Evolutionary conservation across 495 filamentous ascomycete species (phyloP), one percentile per base, ranked within the genome.

Genomic region (Trichoderma reesei): DNA sequence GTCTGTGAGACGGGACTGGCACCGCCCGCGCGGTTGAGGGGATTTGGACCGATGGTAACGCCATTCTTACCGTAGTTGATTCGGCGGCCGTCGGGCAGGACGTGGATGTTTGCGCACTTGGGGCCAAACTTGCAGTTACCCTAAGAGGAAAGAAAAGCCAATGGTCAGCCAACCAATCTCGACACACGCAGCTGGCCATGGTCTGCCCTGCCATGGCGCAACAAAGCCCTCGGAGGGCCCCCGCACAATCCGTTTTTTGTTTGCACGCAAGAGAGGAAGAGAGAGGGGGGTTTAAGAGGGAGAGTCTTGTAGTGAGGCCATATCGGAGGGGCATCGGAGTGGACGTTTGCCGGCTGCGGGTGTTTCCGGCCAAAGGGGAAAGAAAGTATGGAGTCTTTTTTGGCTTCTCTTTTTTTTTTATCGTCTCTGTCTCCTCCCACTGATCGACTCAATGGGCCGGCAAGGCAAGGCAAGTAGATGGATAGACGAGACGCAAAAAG

Each of bases 51-150:
- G 59, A 81, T 78, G 56, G 77, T 80, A 66, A 83, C 77, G 67
- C 80, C 80, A 64, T 79, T 80, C 69, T 80, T 82, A 67, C 81
- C 74, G 67, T 84, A 84, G 75, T 96, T 96, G 67, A 98, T 89
- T 70, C 91, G 83, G 68, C 90, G 89, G 59, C 94, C 94, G 75
- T 98, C 91, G 38, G 94, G 91, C 46, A 96, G 85, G 69, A 98
- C 89, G 74, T 98, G 94, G 65, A 92, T 89, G 72, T 96, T 87
- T 68, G 95, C 94, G 79, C 94, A 98, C 75, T 98, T 98, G 36
- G 89, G 86, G 63, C 94, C 94, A 74, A 98, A 98, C 75, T 98
- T 98, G 86, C 94, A 98, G 76, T 97, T 97, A 64, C 94, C 95
- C 91, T 97, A 65, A 44, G 51, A 39, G 41, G 18, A 16, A 11